Conservation (phyloP, 352 stramenopile genomes). For the Phytophthora megakarya region DNA sequence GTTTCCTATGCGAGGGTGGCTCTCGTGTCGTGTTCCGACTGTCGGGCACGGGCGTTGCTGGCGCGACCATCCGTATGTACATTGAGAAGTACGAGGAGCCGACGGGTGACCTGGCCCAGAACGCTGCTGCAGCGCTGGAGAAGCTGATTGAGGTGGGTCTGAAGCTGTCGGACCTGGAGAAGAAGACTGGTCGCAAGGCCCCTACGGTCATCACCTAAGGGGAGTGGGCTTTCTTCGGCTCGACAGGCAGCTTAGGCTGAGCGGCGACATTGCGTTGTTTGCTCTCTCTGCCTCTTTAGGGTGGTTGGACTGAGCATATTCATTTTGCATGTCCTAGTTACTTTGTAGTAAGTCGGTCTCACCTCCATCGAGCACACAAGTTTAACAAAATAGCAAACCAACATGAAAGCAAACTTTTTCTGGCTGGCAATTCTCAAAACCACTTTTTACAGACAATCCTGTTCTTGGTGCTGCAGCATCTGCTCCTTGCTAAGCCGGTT, state of each 20-base stretch:
- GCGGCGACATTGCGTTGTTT: constrained; percentile 17
- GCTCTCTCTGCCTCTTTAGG: constrained; percentile 27
- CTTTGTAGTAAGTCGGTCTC: constrained; percentile 30
- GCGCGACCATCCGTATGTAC: constrained; percentile 99
- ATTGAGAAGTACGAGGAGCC: constrained; percentile 98
- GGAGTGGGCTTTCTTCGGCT: constrained; percentile 17
- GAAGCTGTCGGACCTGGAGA: constrained; percentile 91
- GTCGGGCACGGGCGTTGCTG: constrained; percentile 96
- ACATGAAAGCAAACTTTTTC: constrained; percentile 15
- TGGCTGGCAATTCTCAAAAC: not conserved
- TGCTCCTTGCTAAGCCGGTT: constrained; percentile 47
- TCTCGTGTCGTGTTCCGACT: constrained; percentile 98
- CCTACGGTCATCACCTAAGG: constrained; percentile 98
- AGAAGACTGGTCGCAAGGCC: constrained; percentile 92
- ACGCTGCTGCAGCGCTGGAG: constrained; percentile 78
- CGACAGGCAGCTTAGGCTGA: constrained; percentile 25
- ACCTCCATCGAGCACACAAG: constrained; percentile 17
- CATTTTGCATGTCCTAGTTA: constrained; percentile 37
- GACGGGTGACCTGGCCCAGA: constrained; percentile 84
- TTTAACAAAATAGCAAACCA: constrained; percentile 31
- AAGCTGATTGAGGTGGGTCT: constrained; percentile 93
- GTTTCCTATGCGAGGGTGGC: constrained; percentile 95
- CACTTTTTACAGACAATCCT: constrained; percentile 11
- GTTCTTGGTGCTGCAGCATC: constrained; percentile 15
- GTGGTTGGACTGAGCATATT: constrained; percentile 27